Base-by-base conservation (phyloP, 768 basidiomycete species). In the Leccinum obscurum region DNA sequence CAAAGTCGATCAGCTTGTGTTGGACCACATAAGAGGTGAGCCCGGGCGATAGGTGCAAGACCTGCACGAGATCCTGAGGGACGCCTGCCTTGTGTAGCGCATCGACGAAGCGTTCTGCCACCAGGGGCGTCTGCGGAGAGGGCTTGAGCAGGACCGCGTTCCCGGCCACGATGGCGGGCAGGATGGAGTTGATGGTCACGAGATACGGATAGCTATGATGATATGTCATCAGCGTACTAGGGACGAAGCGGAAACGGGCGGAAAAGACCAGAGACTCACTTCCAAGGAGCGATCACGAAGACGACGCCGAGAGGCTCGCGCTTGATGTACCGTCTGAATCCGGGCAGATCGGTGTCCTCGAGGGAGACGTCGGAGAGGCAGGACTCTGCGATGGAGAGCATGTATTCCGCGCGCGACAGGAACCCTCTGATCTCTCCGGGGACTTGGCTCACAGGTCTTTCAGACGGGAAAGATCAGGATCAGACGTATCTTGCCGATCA, bases 211-310 rank as follows among this genome's bases (percentile, higher is more conserved):
- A 96, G 72, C 92, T 95, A 11, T 24, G 37, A 32, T 6, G 28
- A 39, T 30, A 59, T 37, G 3, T 7, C n/a, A 58, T 68, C 39
- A 60, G 56, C 26, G 5, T 49, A 44, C 3, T 15, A 15, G 30
- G 5, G 26, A 24, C 2, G 24, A n/a, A 32, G n/a, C 1, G n/a
- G 22, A 8, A 3, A 20, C 17, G 35, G 20, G 46, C 17, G 46
- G n/a, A 2, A 17, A 22, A 44, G 6, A 6, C 49, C 52, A 24
- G 6, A 26, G 24, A 80, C 88, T 58, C 68, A 92, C 89, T 96
- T 96, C 95, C 94, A 97, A 2, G 95, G 93, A 0, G 91, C 86
- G 64, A 98, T 89, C 53, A 95, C 84, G 50, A 94, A 82, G 0
- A 97, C 85, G 24, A 98, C 88, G 8, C 97, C 97, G 0, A 96